phyloP scores from a whole-genome alignment of 2,329 filamentous ascomycete species.

The Sporothrix mexicana region DNA sequence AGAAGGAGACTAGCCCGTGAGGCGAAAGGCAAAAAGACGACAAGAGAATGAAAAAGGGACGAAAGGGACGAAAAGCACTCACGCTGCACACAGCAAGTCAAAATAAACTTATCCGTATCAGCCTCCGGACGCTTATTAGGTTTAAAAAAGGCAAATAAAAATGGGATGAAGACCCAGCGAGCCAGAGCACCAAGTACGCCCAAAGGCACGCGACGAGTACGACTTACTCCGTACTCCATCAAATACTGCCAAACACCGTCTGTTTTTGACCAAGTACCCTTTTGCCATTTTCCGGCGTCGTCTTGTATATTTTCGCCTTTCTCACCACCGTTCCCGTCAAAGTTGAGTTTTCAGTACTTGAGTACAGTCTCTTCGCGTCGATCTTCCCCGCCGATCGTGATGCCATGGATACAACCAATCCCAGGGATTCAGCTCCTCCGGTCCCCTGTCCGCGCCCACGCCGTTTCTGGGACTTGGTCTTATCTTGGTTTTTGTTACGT shows the following conservation, averaged over 20 bases:
- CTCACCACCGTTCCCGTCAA: too few relatives aligned
- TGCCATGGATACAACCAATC: constrained; percentile 12
- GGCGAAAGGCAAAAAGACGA: too few relatives aligned
- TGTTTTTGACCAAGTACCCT: too few relatives aligned
- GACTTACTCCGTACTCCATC: too few relatives aligned
- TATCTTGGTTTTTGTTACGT: not conserved
- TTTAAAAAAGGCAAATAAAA: not conserved
- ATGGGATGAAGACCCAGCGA: not conserved
- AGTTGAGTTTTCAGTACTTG: too few relatives aligned
- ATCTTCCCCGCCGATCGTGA: constrained; percentile 23
- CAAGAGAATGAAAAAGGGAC: too few relatives aligned
- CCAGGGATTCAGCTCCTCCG: not conserved
- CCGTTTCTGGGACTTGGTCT: not conserved
- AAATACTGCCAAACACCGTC: not conserved
- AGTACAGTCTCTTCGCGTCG: not conserved
- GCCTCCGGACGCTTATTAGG: not conserved
- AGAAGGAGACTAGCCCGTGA: too few relatives aligned
- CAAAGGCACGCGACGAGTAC: not conserved
- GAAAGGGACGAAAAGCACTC: not conserved
- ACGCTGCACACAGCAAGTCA: too few relatives aligned
- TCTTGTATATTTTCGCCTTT: too few relatives aligned
- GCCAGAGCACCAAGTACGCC: too few relatives aligned
- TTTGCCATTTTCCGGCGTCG: too few relatives aligned
- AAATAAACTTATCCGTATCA: not conserved
- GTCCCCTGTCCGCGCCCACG: too few relatives aligned